Conservation (phyloP, 306 rosid species). For the Fagus sylvatica region DNA sequence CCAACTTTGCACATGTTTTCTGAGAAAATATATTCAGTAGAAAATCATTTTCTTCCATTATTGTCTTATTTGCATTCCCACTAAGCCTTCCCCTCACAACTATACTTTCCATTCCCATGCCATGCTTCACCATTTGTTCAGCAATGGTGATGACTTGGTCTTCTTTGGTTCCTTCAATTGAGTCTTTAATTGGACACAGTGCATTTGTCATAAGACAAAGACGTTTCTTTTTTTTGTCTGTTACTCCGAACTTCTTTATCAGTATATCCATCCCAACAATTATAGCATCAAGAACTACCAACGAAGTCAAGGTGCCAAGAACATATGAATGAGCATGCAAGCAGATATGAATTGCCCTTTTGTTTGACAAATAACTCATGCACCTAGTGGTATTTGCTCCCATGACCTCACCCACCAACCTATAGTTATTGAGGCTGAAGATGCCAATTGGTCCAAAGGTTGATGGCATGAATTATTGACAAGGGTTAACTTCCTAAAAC, state of each 20-base stretch:
- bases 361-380: not conserved
- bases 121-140: constrained; percentile 63
- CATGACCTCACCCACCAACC: not conserved
- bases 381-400: not conserved
- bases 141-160: constrained; percentile 80
- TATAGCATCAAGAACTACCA: constrained; percentile 85
- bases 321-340: constrained; percentile 10
- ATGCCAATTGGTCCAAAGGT: too few relatives aligned
- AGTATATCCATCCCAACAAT: constrained; percentile 93
- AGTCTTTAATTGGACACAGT: constrained; percentile 58
- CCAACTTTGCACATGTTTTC: constrained; percentile 67
- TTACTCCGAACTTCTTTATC: constrained; percentile 74
- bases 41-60: constrained; percentile 75
- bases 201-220: constrained; percentile 85
- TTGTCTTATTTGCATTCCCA: constrained; percentile 43
- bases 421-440: not conserved
- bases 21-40: constrained; percentile 61
- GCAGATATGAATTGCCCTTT: not conserved
- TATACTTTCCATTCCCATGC: constrained; percentile 84
- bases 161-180: constrained; percentile 81
- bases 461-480: too few relatives aligned
- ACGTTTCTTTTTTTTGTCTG: constrained; percentile 77
- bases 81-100: constrained; percentile 59
- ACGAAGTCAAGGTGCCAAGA: constrained; percentile 60
- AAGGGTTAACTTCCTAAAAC: too few relatives aligned